Evolutionary conservation across 768 basidiomycete species (phyloP), one percentile per base, ranked within the genome.

Genomic region (Mycena galericulata): DNA sequence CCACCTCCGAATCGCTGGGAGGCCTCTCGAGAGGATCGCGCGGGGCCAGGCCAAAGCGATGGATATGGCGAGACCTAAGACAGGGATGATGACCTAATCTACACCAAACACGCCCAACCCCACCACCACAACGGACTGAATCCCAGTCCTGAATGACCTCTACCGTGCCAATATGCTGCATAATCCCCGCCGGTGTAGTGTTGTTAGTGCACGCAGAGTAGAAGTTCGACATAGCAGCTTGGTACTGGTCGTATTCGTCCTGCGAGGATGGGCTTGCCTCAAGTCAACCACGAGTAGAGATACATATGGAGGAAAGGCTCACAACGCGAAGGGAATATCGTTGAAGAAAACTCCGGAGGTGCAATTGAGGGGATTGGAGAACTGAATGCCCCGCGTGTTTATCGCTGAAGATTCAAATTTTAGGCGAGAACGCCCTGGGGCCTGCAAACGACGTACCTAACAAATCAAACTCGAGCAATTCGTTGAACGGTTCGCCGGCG

Each of bases 91-190:
- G n/a, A n/a, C n/a, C n/a, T n/a, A n/a, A n/a, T n/a, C n/a, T n/a
- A n/a, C n/a, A n/a, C 40, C 40, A 41, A 41, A 17, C 40, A 41
- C 40, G 17, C 9, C 40, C 40, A 41, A 41, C 43, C 18, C 12
- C 43, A 30, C 58, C 20, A 59, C 58, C 58, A 47, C 58, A 59
- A 6, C 71, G 71, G 17, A 72, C 18, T 3, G 60, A 22, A 7
- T 72, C 71, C 64, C 60, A 69, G 27, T 72, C 71, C 38, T 69
- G 63, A 18, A 72, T 50, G 20, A 59, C 26, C 29, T 72, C 71
- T 1, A 29, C 7, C 26, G 71, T 43, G 1, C 68, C 68, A 15
- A 69, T 1, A 20, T 62, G 57, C 11, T 62, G 1, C 58, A 72
- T 56, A 50, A 72, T 72, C 6, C 71, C 71, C 0, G 54, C 17